phyloP scores from a whole-genome alignment of 768 basidiomycete species.

The Exidia glandulosa region DNA sequence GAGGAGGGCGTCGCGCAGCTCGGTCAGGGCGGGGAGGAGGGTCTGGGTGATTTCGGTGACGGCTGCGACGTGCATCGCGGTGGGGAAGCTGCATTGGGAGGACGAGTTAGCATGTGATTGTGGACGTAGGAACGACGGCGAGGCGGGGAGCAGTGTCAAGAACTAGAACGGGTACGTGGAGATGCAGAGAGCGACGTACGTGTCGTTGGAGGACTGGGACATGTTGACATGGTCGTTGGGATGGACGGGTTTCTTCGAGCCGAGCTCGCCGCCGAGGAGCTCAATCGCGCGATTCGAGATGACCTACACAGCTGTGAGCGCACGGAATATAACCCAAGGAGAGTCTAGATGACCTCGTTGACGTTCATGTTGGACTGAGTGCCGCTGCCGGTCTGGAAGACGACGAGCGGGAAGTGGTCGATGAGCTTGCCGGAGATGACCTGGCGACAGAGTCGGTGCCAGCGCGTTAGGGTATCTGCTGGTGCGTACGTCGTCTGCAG shows the following conservation, averaged over 20 bases:
- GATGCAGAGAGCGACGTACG: constrained; percentile 60
- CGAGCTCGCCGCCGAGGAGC: constrained; percentile 86
- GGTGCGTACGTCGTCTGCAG: constrained; percentile 77
- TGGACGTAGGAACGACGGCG: background rate
- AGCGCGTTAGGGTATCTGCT: background rate
- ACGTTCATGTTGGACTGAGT: constrained; percentile 99
- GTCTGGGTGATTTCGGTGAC: constrained; percentile 74
- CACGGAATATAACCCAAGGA: no score
- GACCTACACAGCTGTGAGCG: constrained; percentile 59
- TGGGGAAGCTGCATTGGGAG: constrained; percentile 99
- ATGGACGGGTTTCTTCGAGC: constrained; percentile 94
- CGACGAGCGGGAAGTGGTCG: constrained; percentile 95
- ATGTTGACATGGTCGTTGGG: constrained; percentile 99
- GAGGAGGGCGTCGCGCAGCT: constrained; percentile 74
- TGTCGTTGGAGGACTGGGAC: constrained; percentile 98
- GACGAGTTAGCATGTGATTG: background rate
- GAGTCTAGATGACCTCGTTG: constrained; percentile 63
- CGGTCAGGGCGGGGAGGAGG: constrained; percentile 76
- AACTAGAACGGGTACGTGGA: no score
- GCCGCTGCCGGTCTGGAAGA: constrained; percentile 98
- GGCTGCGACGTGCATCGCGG: constrained; percentile 85
- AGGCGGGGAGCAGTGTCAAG: no score
- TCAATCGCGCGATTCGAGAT: constrained; percentile 98
- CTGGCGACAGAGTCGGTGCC: no score
- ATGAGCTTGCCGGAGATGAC: constrained; percentile 92